Evolutionary conservation across 495 filamentous ascomycete species (phyloP).

Genomic region (Geopyxis carbonaria): DNA sequence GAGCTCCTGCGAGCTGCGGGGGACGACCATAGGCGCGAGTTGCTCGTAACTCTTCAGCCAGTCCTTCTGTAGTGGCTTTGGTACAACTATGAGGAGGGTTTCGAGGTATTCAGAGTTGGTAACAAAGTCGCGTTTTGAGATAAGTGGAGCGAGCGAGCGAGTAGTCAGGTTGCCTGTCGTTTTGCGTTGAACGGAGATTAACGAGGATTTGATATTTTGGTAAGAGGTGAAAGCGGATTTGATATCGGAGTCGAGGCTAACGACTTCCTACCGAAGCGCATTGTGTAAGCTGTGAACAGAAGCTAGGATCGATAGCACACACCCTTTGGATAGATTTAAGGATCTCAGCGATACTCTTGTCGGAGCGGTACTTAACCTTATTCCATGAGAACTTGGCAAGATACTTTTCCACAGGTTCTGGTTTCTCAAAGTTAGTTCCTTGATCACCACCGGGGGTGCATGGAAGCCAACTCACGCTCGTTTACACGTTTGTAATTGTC

Average conservation of each 20-base stretch:
- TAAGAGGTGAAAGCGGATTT: slow-evolving; percentile 85
- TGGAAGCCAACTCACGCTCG: slow-evolving; percentile 49
- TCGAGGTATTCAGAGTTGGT: slow-evolving; percentile 91
- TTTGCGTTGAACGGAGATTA: slow-evolving; percentile 63
- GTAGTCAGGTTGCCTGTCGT: slow-evolving; percentile 90
- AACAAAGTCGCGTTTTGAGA: slow-evolving; percentile 60
- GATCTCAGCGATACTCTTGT: slow-evolving; percentile 2
- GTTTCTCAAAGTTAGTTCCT: slow-evolving; percentile 9
- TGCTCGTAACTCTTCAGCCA: slow-evolving; percentile 83
- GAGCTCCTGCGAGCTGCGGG: slow-evolving; percentile 61
- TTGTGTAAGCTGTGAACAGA: not conserved
- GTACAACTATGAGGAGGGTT: slow-evolving; percentile 82
- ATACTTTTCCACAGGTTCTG: slow-evolving; percentile 88
- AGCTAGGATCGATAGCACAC: slow-evolving; percentile 3
- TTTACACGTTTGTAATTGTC: slow-evolving; percentile 86
- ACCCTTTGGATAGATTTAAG: slow-evolving; percentile 68
- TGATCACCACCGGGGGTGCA: not conserved
- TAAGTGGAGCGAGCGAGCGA: slow-evolving; percentile 74
- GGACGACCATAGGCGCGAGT: slow-evolving; percentile 68
- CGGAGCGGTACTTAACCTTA: slow-evolving; percentile 70
- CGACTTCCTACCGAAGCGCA: slow-evolving; percentile 46
- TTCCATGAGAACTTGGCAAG: slow-evolving; percentile 83
- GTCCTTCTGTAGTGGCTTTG: slow-evolving; percentile 57
- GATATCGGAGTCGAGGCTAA: slow-evolving; percentile 82
- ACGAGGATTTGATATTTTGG: slow-evolving; percentile 68